These are phyloP conservation scores for Nannochloropsis gaditana DNA, from an alignment of 108 stramenopile species.

Conservation along the genomic window DNA sequence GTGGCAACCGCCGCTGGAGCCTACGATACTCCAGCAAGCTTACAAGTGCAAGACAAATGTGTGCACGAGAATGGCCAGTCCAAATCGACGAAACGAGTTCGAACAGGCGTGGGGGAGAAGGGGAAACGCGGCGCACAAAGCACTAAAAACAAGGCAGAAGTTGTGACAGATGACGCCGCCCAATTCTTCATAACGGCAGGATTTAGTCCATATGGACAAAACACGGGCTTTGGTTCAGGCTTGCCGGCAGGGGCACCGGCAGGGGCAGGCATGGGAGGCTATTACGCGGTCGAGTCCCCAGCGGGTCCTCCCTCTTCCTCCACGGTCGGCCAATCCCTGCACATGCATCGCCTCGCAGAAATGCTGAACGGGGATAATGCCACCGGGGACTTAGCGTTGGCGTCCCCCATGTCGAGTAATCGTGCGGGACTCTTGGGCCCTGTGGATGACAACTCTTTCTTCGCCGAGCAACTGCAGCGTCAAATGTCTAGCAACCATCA, in stretches of 20 bases:
- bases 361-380: too few species aligned
- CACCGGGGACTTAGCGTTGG: neutral
- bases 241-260: neutral
- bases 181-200: neutral
- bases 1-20: neutral
- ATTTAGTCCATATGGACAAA: neutral
- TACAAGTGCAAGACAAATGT: neutral
- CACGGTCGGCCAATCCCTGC: too few species aligned
- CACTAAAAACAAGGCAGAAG: neutral
- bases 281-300: neutral
- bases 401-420: neutral
- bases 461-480: too few species aligned
- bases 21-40: neutral
- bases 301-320: too few species aligned
- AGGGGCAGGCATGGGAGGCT: conserved; percentile 1
- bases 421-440: neutral
- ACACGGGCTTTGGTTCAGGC: neutral
- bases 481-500: neutral
- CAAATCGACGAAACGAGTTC: neutral
- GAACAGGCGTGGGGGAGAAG: neutral
- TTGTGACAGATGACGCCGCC: neutral
- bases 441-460: too few species aligned
- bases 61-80: neutral
- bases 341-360: neutral
- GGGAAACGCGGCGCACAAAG: neutral